Base-by-base conservation (phyloP, 1,139 yeast genomes). In the Yamadazyma dendronema region DNA sequence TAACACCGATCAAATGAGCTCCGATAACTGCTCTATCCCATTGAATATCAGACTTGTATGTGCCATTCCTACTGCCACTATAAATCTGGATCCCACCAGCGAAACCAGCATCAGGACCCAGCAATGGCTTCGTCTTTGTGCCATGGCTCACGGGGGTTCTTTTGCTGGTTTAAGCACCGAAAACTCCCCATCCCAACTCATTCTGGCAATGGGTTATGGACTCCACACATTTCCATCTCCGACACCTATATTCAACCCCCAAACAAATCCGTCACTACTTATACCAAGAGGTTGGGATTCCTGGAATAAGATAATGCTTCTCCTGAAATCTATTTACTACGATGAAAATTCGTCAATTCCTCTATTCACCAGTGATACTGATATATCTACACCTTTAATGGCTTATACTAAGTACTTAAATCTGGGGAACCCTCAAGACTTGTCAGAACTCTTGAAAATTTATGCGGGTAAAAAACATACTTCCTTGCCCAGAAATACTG, bases 221-320 rank as follows among this genome's bases (percentile, higher is more conserved):
- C 16, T 10, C 5, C 7, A 6, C 5, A 10, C 30, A 14, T 13
- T 13, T 8, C 31, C 28, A 4, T 4, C 17, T 11, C 30, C 35
- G 4, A 24, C 15, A 6, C 39, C 35, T 6, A 27, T 31, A 16
- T 14, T 24, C 3, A 12, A 14, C 21, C 9, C 15, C n/a, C 15
- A 15, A 4, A 7, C 10, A 4, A 26, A 11, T 16, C 24, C 30
- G 3, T 8, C 27, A 11, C 53, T 81, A 13, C 52, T 65, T 25
- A 67, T 84, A 2, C 81, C 83, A 0, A 39, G 45, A 9, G 76
- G 73, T 0, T 62, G 72, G 61, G 88, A 81, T 44, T 59, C 78
- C 3, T 64, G 72, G 66, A 61, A 64, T 16, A 73, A 77, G 44
- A 78, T 81, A 17, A 48, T 59, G 12, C 60, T 79, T 0, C 47